Evolutionary conservation across 192 early-diverging fungal species (phyloP), one percentile per base, ranked within the genome.

Genomic region (Chytriomyces confervae): DNA sequence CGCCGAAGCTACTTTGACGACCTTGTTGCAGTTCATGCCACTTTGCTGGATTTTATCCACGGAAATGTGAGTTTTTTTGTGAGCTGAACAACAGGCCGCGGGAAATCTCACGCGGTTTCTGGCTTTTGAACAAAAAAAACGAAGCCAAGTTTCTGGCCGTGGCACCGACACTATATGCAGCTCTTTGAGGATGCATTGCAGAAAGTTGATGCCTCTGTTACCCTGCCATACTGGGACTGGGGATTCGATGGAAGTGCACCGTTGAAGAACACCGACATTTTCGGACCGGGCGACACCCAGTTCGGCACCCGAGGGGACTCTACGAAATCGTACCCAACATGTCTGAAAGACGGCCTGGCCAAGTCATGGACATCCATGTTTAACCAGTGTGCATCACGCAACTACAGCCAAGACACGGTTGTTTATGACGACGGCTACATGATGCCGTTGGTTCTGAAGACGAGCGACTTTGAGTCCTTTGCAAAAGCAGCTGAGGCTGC

Each of bases 181-280:
- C 10, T 77, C 43, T 77, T 70, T 29, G 83, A 84, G 29, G 9
- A 66, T 9, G 62, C 62, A 16, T 49, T 84, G 16, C 51, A 66
- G 61, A 70, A 76, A 72, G 60, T 57, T 7, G 80, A 77, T 53
- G 60, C 69, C 16, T 46, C 64, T 5, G 76, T 80, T 49, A 66
- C 50, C 13, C 67, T 79, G 29, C 75, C 78, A 46, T 83, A 81
- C 81, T 90, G 88, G 88, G 91, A 91, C 47, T 89, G 86, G 88
- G 78, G 72, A 7, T 75, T 67, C 36, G 78, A 79, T 53, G 78
- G 71, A 45, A 50, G 75, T 49, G 64, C 66, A 29, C 78, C 78
- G 4, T 47, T 75, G 1, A 23, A 50, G 7, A 73, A 79, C 44
- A 75, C 61, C 2, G 72, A 73, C 50, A 61, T 79, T n/a, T 79